Evolutionary conservation across 495 filamentous ascomycete genomes (phyloP).

Genomic region (Lepraria neglecta): DNA sequence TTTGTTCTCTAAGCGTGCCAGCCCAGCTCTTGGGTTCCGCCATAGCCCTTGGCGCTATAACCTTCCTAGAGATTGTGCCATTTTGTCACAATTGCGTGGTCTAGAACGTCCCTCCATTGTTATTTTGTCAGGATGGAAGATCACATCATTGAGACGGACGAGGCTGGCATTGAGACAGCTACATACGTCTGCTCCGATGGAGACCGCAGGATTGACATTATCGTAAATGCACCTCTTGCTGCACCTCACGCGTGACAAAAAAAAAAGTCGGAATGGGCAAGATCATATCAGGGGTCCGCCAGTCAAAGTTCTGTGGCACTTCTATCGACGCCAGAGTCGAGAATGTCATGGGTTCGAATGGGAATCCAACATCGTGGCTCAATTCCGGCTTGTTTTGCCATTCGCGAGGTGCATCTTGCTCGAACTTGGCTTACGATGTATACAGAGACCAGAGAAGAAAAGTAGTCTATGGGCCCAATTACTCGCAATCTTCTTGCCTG

Average conservation of each 20-base stretch:
- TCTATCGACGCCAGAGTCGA: no score
- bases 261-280: no score
- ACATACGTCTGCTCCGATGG: slow-evolving; percentile 38
- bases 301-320: no score
- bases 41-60: no score
- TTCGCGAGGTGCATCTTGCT: neutral
- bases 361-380: no score
- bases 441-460: slow-evolving; percentile 22
- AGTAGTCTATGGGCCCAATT: slow-evolving; percentile 35
- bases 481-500: slow-evolving; percentile 78
- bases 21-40: no score
- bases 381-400: neutral
- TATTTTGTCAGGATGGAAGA: slow-evolving; percentile 5
- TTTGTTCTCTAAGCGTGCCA: no score
- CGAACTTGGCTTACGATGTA: neutral
- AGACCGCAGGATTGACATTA: slow-evolving; percentile 25
- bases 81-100: no score
- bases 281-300: no score
- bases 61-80: no score
- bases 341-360: no score
- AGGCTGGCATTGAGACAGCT: slow-evolving; percentile 45
- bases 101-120: no score
- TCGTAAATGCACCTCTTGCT: slow-evolving; percentile 19
- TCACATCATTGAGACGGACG: slow-evolving; percentile 40
- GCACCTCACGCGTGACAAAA: neutral